These are phyloP conservation scores for Botrytis pseudocinerea DNA, from an alignment of 2,329 filamentous ascomycete species.

Conservation along the genomic window DNA sequence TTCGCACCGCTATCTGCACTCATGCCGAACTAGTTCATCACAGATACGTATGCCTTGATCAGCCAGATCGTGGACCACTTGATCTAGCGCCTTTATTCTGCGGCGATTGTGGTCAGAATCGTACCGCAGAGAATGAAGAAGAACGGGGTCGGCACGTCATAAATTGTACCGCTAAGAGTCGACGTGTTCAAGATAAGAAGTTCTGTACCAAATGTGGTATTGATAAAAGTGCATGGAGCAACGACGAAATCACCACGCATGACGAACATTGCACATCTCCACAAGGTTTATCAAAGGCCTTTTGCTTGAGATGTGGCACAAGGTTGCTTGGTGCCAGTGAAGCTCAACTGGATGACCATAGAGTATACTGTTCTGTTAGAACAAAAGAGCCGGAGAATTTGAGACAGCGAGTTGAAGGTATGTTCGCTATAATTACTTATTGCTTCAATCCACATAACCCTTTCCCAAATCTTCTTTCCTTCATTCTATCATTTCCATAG, in stretches of 20 bases:
- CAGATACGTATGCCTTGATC: conserved; percentile 18
- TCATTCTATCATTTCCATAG: background rate
- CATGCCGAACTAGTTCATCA: conserved; percentile 26
- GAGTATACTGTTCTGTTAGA: conserved; percentile 6
- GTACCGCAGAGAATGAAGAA: conserved; percentile 7
- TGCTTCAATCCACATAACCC: no score
- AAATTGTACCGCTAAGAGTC: background rate
- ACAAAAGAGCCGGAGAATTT: conserved; percentile 15
- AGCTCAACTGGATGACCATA: conserved; percentile 15
- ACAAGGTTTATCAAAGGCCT: conserved; percentile 11
- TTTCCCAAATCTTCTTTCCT: background rate
- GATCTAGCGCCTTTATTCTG: conserved; percentile 24
- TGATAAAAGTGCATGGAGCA: conserved; percentile 16
- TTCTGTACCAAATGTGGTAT: conserved; percentile 29
- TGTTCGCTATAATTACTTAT: background rate
- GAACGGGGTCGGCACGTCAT: conserved; percentile 1
- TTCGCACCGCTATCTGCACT: conserved; percentile 21
- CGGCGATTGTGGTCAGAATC: conserved; percentile 26
- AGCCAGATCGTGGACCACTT: background rate
- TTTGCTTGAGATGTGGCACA: conserved; percentile 24
- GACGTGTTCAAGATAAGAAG: background rate
- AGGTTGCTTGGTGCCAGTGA: background rate
- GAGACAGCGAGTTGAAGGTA: conserved; percentile 16
- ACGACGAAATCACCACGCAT: background rate
- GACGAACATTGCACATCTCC: conserved; percentile 21